phyloP scores from a whole-genome alignment of 1,284 basidiomycete genomes.

The Xerocomus nothofagi region DNA sequence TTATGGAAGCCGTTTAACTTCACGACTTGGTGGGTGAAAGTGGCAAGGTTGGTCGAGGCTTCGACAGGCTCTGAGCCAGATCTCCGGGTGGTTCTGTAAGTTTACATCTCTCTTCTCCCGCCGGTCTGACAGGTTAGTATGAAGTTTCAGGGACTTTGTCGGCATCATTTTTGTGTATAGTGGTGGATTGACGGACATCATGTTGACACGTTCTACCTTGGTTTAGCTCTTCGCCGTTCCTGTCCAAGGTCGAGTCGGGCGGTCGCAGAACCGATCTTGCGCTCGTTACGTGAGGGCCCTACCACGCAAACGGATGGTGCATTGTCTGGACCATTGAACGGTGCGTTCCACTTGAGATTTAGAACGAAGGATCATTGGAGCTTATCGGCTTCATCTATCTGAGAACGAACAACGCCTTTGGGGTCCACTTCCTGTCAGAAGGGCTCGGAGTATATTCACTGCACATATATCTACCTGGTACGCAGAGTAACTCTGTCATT shows the following conservation, averaged over 20 bases:
- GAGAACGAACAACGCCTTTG: conserved; percentile 18
- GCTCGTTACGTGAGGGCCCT: conserved; percentile 24
- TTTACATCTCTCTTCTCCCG: conserved; percentile 29
- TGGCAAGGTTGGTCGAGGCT: conserved; percentile 15
- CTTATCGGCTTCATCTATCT: conserved; percentile 31
- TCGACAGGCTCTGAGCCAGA: conserved; percentile 20
- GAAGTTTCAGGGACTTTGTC: conserved; percentile 26
- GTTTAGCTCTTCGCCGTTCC: conserved; percentile 17
- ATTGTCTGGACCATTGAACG: conserved; percentile 15
- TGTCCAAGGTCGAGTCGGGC: conserved; percentile 13
- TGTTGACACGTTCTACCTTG: conserved; percentile 24
- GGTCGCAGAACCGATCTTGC: conserved; percentile 14
- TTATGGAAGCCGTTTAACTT: conserved; percentile 29
- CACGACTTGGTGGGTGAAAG: conserved; percentile 15
- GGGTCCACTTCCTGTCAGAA: conserved; percentile 19
- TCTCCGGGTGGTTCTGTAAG: conserved; percentile 19
- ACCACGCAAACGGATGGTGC: conserved; percentile 15
- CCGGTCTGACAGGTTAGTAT: conserved; percentile 21
- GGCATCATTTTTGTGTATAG: conserved; percentile 22
- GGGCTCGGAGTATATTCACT: conserved; percentile 11
- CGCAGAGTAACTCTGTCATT: conserved; percentile 22
- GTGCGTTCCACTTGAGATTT: conserved; percentile 16
- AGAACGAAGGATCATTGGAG: conserved; percentile 24
- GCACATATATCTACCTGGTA: conserved; percentile 27
- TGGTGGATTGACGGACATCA: conserved; percentile 26